phyloP scores from a whole-genome alignment of 805 yeast species.

The Pichia insulana region DNA sequence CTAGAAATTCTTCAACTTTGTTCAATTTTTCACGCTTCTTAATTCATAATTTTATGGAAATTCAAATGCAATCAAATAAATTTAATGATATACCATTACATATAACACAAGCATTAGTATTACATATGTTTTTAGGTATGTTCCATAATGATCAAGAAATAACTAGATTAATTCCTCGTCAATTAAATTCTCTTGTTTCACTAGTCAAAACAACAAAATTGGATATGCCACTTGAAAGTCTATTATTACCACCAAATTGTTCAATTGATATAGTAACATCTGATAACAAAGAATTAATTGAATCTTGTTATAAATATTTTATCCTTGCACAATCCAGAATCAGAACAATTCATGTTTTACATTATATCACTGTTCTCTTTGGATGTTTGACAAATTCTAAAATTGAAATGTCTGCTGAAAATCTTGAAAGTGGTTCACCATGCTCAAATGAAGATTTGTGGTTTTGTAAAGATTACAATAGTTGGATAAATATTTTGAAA shows the following conservation, averaged over 20 bases:
- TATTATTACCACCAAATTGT: slow-evolving; percentile 35
- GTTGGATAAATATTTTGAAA: slow-evolving; percentile 41
- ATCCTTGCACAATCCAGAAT: slow-evolving; percentile 48
- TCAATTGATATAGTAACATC: slow-evolving; percentile 13
- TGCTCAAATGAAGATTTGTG: slow-evolving; percentile 54
- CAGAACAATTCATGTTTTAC: slow-evolving; percentile 43
- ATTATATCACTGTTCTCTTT: slow-evolving; percentile 40
- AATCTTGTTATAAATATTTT: slow-evolving; percentile 41
- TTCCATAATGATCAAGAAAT: slow-evolving; percentile 47
- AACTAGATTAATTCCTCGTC: slow-evolving; percentile 40
- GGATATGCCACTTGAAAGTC: slow-evolving; percentile 40
- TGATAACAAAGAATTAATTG: slow-evolving; percentile 22
- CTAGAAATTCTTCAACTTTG: slow-evolving; percentile 61
- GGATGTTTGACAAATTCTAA: slow-evolving; percentile 36
- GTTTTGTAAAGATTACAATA: slow-evolving; percentile 39
- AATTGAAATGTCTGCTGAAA: slow-evolving; percentile 32
- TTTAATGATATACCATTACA: slow-evolving; percentile 47
- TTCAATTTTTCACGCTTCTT: slow-evolving; percentile 61
- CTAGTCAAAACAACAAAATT: slow-evolving; percentile 45
- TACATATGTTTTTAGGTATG: slow-evolving; percentile 49
- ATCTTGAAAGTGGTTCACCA: slow-evolving; percentile 56
- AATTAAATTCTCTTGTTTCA: slow-evolving; percentile 45
- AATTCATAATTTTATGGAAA: slow-evolving; percentile 58
- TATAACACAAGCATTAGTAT: slow-evolving; percentile 47
- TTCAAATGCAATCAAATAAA: slow-evolving; percentile 35